Evolutionary conservation across 306 rosid species (phyloP), one percentile per base, ranked within the genome.

Genomic region (Cucumis cinereus): DNA sequence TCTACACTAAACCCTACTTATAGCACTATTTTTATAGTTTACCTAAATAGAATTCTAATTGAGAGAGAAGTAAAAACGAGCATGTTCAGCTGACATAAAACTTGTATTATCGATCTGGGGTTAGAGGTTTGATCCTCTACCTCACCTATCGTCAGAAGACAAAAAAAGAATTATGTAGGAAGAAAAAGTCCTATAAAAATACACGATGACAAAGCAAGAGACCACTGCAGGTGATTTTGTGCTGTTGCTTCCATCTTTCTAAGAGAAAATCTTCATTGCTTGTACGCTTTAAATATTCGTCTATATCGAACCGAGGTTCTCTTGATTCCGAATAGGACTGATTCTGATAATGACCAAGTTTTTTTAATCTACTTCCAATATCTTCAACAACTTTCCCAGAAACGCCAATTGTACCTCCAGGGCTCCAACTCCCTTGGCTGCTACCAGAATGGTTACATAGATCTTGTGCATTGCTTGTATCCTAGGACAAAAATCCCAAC

Each of bases 351-450:
- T 63, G 63, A 72, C 76, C 70, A 75, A 81, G 78, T 80, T 82
- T 84, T 74, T 74, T 88, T 49, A 79, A 72, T 79, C 83, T 84
- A 35, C 74, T 81, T 55, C 76, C 82, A 38, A 77, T 22, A 76
- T 84, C 85, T 79, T 87, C 90, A 78, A 84, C 78, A 20, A 85
- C 50, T 45, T 84, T 89, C 77, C 75, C 84, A 26, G 85, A 75
- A 83, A 87, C 79, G 30, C 75, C 76, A 62, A 82, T 82, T 3
- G 78, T 19, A 52, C 76, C 77, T 67, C 84, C 85, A 2, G 93
- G 96, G 85, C 96, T 90, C 93, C 97, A 95, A 82, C 99, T 95
- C 76, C 99, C 99, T 4, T 78, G 88, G 78, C 98, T 92, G 79
- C 97, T 90, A 50, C 75, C 86, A 19, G 96, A 87, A 57, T 16